Evolutionary conservation across 768 basidiomycete genomes (phyloP).

Genomic region (Tricholoma matsutake): DNA sequence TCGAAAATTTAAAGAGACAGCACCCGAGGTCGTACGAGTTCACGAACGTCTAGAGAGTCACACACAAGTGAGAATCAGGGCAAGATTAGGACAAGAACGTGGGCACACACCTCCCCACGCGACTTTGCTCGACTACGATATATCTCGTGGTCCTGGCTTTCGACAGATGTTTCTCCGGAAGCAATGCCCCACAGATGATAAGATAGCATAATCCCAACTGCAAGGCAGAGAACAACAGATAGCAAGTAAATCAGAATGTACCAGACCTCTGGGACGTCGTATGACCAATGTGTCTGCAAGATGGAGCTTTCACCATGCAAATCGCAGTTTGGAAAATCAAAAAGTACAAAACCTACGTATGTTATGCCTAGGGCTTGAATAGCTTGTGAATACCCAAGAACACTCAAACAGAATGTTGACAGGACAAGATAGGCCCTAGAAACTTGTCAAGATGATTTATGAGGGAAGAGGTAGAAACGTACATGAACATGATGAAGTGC

Average conservation of each 20-base stretch:
- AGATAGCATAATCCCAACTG: conserved; percentile 65
- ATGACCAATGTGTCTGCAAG: conserved; percentile 45
- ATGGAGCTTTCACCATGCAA: not conserved
- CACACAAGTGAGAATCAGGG: not conserved
- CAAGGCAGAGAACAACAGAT: conserved; percentile 67
- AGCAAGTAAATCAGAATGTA: conserved; percentile 80
- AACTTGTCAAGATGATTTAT: not conserved
- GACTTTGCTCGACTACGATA: conserved; percentile 68
- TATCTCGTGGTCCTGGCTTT: conserved; percentile 81
- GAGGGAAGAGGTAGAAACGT: conserved; percentile 23
- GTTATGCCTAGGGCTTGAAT: conserved; percentile 57
- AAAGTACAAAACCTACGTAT: conserved; percentile 33
- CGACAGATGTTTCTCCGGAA: conserved; percentile 84
- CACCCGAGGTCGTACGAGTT: conserved; percentile 93
- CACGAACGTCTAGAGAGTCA: conserved; percentile 58
- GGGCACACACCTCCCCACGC: conserved; percentile 59
- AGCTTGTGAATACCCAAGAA: conserved; percentile 62
- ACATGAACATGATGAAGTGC: conserved; percentile 96
- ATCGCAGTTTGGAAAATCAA: conserved; percentile 7
- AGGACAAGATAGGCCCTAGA: conserved; percentile 78
- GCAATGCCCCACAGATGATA: conserved; percentile 75
- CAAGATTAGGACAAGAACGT: not conserved
- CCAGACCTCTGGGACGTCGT: conserved; percentile 61
- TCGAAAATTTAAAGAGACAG: conserved; percentile 13
- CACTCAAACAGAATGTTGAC: conserved; percentile 56